These are phyloP conservation scores for Erucastrum elatum DNA, from an alignment of 345 rosid species.

Conservation along the genomic window DNA sequence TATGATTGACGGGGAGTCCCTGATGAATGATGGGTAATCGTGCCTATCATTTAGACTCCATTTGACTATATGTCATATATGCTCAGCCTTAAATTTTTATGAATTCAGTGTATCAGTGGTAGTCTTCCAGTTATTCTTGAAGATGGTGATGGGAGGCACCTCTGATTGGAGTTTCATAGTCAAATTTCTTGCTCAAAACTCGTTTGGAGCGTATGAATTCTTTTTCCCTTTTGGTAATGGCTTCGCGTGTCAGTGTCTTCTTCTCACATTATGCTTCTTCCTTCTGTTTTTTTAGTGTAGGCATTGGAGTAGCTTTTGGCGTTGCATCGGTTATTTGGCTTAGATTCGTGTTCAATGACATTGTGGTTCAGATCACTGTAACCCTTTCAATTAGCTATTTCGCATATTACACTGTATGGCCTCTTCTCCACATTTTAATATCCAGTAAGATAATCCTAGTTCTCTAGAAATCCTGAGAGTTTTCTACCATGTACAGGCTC, in stretches of 20 bases:
- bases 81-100: background rate
- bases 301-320: conserved; percentile 86
- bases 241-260: background rate
- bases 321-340: conserved; percentile 90
- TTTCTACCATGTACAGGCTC: conserved; percentile 58
- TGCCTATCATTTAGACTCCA: too few species aligned
- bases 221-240: background rate
- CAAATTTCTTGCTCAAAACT: conserved; percentile 64
- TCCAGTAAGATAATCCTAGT: background rate
- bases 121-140: conserved; percentile 79
- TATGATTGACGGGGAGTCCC: conserved; percentile 91
- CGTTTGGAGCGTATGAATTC: conserved; percentile 84
- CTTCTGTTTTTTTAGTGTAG: conserved; percentile 59
- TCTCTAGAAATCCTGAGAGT: background rate
- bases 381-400: conserved; percentile 91
- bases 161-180: conserved; percentile 55
- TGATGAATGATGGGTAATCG: conserved; percentile 94
- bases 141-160: conserved; percentile 75
- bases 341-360: conserved; percentile 78
- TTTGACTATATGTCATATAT: background rate
- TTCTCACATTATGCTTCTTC: conserved; percentile 28
- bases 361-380: conserved; percentile 80
- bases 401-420: conserved; percentile 75
- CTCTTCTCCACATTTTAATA: conserved; percentile 26
- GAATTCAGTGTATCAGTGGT: conserved; percentile 83